Evolutionary conservation across 495 filamentous ascomycete species (phyloP), one percentile per base, ranked within the genome.

Genomic region (Aspergillus indologenus): DNA sequence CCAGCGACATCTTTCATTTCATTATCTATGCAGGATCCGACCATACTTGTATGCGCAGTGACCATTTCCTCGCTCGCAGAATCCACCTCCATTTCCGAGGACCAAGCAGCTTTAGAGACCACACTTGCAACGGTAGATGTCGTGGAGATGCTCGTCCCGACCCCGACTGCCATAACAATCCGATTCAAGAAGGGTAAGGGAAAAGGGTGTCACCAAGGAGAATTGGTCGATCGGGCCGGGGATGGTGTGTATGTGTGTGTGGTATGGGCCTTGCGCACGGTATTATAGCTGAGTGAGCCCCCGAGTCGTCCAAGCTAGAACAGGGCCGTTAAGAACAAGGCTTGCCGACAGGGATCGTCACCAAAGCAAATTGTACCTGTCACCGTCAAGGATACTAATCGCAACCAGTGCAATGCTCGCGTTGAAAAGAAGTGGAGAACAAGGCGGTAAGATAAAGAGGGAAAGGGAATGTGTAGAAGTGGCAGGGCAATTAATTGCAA

Each of bases 31-130:
- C 24, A 57, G 3, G 57, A 50, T 40, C 54, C 58, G 55, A 61
- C 48, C 17, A 50, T 63, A 50, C 54, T 59, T 57, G 60, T 54
- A 54, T 60, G 65, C 31, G 56, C 63, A 7, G 61, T 45, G 45
- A 64, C 57, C 34, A 61, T 61, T 44, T 64, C 62, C 11, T 65
- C 63, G 18, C 55, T 47, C 19, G 64, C 64, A 56, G 61, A 60
- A 50, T 75, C 71, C 54, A 71, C 63, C 42, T 73, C 72, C 71
- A 75, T 77, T 48, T 64, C 67, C 54, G 47, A 58, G n/a, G 58
- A 9, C 57, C 49, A 59, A 54, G 44, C 18, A 54, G 52, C 53
- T 53, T 67, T 68, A 19, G 61, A 18, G 34, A 56, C 58, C 31
- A n/a, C 53, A 21, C 54, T 60, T 9, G 43, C 55, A 15, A 9